Evolutionary conservation across 2,329 filamentous ascomycete species (phyloP).

Genomic region (Zasmidium cellare): DNA sequence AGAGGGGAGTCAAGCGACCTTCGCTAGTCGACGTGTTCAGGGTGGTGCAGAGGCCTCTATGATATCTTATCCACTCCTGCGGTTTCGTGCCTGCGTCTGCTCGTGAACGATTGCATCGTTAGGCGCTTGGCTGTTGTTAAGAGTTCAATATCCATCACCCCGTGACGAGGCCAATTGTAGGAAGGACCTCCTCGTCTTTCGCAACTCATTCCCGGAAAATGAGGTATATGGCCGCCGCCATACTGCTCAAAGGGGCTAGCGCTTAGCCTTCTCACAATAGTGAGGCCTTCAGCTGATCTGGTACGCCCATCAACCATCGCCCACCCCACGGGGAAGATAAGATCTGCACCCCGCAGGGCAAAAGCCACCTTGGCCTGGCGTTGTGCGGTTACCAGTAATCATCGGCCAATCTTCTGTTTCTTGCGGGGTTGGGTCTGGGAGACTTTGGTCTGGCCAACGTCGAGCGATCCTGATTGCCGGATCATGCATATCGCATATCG

Average conservation of each 20-base stretch:
- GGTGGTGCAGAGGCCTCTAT: too few relatives aligned
- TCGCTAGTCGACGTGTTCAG: too few relatives aligned
- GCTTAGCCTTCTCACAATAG: too few relatives aligned
- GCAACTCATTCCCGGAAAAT: background rate
- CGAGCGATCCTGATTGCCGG: too few relatives aligned
- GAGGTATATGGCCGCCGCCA: background rate
- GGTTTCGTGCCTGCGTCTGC: background rate
- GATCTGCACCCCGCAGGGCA: background rate
- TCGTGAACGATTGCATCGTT: background rate
- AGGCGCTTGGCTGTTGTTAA: background rate
- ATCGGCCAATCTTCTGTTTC: too few relatives aligned
- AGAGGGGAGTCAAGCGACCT: too few relatives aligned
- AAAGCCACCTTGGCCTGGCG: too few relatives aligned
- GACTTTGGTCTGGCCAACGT: too few relatives aligned
- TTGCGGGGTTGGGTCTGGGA: too few relatives aligned
- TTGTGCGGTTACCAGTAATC: too few relatives aligned
- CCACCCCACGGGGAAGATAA: background rate
- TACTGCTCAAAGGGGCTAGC: background rate
- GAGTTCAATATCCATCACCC: background rate
- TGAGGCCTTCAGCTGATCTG: background rate
- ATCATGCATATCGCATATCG: too few relatives aligned
- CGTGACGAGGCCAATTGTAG: background rate
- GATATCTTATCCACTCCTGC: too few relatives aligned
- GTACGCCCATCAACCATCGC: background rate
- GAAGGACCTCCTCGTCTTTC: background rate